Evolutionary conservation across 768 basidiomycete genomes (phyloP).

Genomic region (Rhodotorula toruloides): DNA sequence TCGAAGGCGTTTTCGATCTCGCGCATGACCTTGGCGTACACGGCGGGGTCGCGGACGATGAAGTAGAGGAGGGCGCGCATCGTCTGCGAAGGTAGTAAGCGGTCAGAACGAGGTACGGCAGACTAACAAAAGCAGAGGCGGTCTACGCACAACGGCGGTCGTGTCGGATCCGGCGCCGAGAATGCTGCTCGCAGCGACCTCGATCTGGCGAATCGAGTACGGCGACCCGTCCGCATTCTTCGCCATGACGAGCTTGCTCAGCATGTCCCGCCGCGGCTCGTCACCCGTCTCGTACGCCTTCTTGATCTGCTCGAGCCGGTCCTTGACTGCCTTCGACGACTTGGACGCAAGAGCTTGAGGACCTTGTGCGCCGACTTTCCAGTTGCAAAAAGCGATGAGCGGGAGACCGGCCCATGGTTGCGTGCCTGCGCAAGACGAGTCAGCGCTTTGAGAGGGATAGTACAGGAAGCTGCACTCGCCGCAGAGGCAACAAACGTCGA

Average conservation of each 20-base stretch:
- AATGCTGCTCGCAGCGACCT: background rate
- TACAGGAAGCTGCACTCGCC: too few relatives aligned
- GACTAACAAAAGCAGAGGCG: too few relatives aligned
- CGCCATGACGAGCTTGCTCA: background rate
- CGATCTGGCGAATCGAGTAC: background rate
- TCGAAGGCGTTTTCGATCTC: constrained; percentile 8
- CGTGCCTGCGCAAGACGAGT: too few relatives aligned
- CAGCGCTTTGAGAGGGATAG: too few relatives aligned
- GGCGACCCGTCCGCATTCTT: background rate
- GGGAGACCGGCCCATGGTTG: background rate
- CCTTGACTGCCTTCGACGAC: background rate
- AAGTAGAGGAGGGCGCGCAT: constrained; percentile 5
- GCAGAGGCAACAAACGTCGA: background rate
- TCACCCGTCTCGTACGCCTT: background rate
- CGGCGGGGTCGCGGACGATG: background rate
- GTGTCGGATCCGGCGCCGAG: constrained; percentile 10
- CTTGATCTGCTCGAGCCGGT: background rate
- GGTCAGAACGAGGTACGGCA: too few relatives aligned
- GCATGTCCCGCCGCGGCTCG: background rate
- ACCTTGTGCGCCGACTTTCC: background rate
- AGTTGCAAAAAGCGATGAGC: background rate
- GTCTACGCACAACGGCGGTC: background rate
- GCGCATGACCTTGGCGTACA: background rate
- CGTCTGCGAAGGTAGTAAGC: too few relatives aligned
- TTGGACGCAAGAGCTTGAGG: background rate